Conservation (phyloP, 106 monocot species). For the Acorus calamus region DNA sequence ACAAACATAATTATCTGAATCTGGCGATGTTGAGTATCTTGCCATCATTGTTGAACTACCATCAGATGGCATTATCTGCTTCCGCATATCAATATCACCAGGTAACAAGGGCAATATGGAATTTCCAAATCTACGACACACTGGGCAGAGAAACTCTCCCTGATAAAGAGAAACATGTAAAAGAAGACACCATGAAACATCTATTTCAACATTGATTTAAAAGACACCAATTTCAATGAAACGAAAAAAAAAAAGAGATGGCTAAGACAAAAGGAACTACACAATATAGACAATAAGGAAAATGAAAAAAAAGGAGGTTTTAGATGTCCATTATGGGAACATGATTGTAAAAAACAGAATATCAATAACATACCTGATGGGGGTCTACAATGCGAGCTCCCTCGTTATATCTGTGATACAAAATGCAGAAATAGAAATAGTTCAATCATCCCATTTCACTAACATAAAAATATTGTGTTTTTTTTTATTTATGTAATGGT, state of each 20-base stretch:
- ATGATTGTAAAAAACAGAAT: constrained; percentile 23
- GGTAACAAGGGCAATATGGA: constrained; percentile 52
- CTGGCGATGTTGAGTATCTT: constrained; percentile 1
- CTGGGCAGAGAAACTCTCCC: constrained; percentile 91
- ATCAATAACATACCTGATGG: constrained; percentile 2
- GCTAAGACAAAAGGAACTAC: neutral
- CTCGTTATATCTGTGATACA: constrained; percentile 41
- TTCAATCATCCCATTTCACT: neutral
- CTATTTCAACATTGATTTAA: no score
- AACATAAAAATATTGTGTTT: no score
- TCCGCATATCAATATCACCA: constrained; percentile 15
- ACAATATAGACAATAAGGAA: constrained; percentile 2
- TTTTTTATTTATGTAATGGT: no score
- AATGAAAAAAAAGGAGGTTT: neutral
- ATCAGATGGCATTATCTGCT: neutral
- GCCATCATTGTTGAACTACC: constrained; percentile 4
- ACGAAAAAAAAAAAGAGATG: neutral
- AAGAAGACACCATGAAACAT: neutral
- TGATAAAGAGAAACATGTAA: constrained; percentile 15
- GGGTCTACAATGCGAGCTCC: constrained; percentile 75
- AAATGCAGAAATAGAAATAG: neutral
- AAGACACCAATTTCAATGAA: no score
- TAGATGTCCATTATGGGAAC: neutral
- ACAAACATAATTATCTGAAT: constrained; percentile 5
- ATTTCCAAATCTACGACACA: constrained; percentile 88